These are phyloP conservation scores for Herpetomonas muscarum DNA, from an alignment of 208 protist species.

Conservation along the genomic window DNA sequence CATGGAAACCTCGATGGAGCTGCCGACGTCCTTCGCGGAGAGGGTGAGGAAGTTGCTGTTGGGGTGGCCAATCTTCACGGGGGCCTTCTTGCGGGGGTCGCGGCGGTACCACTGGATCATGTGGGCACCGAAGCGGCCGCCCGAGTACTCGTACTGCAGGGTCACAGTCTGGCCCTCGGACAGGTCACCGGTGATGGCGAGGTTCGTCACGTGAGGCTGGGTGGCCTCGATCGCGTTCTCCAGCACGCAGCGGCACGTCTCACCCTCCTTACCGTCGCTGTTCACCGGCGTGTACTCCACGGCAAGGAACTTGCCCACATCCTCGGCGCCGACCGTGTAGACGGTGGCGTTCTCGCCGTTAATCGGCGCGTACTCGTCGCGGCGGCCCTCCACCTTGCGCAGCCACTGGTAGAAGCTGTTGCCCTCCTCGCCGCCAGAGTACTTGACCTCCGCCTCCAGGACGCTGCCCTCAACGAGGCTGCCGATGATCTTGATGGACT, in stretches of 20 bases:
- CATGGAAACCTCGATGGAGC: conserved; percentile 78
- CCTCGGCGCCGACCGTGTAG: conserved; percentile 74
- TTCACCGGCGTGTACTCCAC: conserved; percentile 91
- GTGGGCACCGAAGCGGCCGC: conserved; percentile 74
- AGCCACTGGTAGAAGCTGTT: conserved; percentile 90
- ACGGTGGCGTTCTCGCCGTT: conserved; percentile 67
- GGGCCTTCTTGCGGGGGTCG: conserved; percentile 30
- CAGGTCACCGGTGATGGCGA: conserved; percentile 70
- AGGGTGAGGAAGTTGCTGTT: conserved; percentile 70
- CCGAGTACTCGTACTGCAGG: conserved; percentile 79
- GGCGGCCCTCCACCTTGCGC: conserved; percentile 55
- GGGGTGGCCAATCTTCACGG: conserved; percentile 54
- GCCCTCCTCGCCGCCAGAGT: conserved; percentile 86
- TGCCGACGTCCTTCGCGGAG: conserved; percentile 75
- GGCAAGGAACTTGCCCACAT: conserved; percentile 84
- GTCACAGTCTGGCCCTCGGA: conserved; percentile 68
- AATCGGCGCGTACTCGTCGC: conserved; percentile 74
- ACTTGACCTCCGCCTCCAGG: conserved; percentile 77
- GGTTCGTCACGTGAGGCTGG: conserved; percentile 44
- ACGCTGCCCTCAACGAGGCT: conserved; percentile 79
- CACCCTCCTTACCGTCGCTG: conserved; percentile 73
- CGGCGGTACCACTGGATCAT: conserved; percentile 89
- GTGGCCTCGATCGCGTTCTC: conserved; percentile 81
- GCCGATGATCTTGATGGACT: conserved; percentile 89
- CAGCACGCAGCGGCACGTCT: conserved; percentile 87